Percentiles rank a stretch among this genome's conserved stretches.
Evolutionary conservation across 129 eudicot species (phyloP).

Genomic region (Flaveria linearis): DNA sequence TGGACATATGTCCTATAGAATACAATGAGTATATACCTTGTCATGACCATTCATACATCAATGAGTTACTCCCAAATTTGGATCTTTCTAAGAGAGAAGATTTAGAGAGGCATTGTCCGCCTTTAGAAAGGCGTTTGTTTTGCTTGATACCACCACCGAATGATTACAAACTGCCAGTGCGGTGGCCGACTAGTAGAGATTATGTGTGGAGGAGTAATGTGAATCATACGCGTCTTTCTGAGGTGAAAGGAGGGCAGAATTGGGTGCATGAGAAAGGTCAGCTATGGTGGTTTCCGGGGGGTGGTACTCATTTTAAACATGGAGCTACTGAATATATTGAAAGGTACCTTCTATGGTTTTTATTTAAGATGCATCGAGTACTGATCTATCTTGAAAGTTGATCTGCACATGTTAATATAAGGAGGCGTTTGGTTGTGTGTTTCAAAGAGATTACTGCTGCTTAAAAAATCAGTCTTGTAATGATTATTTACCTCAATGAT

Average conservation of each 20-base stretch:
- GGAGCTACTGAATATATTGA: constrained; percentile 93
- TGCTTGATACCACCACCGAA: constrained; percentile 93
- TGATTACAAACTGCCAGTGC: constrained; percentile 90
- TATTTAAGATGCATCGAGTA: background rate
- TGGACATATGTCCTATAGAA: constrained; percentile 76
- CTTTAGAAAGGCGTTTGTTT: constrained; percentile 64
- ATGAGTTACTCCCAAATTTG: constrained; percentile 56
- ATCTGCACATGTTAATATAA: background rate
- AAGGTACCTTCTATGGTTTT: constrained; percentile 49
- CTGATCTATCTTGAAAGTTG: background rate
- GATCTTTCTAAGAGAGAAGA: constrained; percentile 78
- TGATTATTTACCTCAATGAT: background rate
- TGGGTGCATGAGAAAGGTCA: constrained; percentile 93
- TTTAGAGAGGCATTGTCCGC: constrained; percentile 96
- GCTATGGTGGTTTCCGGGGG: constrained; percentile 99
- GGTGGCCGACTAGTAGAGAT: constrained; percentile 97
- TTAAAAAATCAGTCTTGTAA: background rate
- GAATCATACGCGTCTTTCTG: constrained; percentile 90
- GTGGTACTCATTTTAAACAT: constrained; percentile 98
- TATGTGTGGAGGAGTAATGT: constrained; percentile 97
- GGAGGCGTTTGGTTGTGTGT: constrained; percentile 5
- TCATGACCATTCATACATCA: constrained; percentile 68
- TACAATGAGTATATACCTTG: constrained; percentile 89
- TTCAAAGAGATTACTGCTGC: background rate
- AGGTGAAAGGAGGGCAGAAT: constrained; percentile 97